A percentile compares a stretch with the other conserved stretches of the same genome.
Conservation (phyloP, 306 rosid species). For the barrel medic (Medicago truncatula) region DNA sequence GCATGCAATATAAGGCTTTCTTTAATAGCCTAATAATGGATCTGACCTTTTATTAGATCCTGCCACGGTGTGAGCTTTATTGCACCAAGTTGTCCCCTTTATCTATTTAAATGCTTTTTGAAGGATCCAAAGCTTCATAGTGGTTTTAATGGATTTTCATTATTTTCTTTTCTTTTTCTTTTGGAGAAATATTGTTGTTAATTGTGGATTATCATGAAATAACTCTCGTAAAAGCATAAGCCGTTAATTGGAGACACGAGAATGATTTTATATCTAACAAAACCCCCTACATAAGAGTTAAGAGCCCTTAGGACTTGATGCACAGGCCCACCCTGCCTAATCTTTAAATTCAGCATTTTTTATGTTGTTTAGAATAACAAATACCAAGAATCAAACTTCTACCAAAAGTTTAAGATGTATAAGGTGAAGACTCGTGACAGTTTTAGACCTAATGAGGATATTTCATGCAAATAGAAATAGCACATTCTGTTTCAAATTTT, state of each 20-base stretch:
- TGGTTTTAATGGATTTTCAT: background rate
- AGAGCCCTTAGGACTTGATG: background rate
- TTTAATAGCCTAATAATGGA: background rate
- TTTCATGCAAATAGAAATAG: constrained; percentile 20
- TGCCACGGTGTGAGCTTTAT: background rate
- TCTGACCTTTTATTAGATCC: background rate
- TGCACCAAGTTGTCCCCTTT: background rate
- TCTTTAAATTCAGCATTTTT: constrained; percentile 1
- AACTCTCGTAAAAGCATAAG: constrained; percentile 1
- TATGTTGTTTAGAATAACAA: background rate
- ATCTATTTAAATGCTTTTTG: constrained; percentile 4
- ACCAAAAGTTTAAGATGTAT: background rate
- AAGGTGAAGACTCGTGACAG: background rate
- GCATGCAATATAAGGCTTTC: constrained; percentile 3
- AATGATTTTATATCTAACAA: constrained; percentile 10
- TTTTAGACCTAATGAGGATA: constrained; percentile 2
- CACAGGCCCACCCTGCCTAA: background rate
- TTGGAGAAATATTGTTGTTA: background rate
- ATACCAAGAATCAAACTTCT: background rate
- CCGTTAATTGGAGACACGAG: background rate
- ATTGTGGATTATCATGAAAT: background rate
- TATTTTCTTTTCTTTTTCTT: background rate
- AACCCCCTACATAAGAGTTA: background rate
- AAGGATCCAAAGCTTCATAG: constrained; percentile 29
- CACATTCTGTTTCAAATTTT: constrained; percentile 12